Evolutionary conservation across 305 asterid species (phyloP).

Genomic region (Ajuga reptans): DNA sequence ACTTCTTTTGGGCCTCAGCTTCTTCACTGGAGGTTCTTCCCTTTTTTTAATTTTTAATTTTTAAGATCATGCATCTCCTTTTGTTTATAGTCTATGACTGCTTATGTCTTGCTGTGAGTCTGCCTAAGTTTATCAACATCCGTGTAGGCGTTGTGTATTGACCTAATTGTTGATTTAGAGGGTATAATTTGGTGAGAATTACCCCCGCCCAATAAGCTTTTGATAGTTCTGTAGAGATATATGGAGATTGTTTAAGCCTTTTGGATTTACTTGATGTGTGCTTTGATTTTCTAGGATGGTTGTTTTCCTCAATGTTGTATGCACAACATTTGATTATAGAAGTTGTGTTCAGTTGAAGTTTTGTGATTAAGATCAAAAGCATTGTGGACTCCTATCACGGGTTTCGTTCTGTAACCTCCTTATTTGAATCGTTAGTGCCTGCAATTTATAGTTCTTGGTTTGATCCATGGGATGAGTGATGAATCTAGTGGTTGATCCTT

Average conservation of each 20-base stretch:
- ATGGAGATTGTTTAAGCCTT: not conserved
- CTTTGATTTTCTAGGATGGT: not conserved
- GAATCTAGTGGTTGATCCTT: not conserved
- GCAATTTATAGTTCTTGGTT: not conserved
- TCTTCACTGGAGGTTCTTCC: constrained; percentile 54
- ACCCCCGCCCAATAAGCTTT: not conserved
- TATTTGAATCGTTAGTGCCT: not conserved
- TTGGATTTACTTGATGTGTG: not conserved
- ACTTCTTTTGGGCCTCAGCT: constrained; percentile 57
- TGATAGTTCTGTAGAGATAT: not conserved
- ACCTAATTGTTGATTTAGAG: not conserved
- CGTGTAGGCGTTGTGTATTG: not conserved
- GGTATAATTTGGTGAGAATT: not conserved
- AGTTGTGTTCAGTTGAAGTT: not conserved
- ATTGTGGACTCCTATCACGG: not conserved
- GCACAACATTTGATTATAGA: not conserved
- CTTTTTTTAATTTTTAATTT: not conserved
- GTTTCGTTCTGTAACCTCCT: not conserved
- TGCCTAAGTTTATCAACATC: too few relatives aligned
- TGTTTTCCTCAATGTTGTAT: not conserved
- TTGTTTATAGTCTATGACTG: not conserved
- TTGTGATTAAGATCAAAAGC: not conserved
- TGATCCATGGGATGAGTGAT: not conserved
- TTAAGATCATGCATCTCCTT: not conserved
- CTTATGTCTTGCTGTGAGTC: too few relatives aligned